Evolutionary conservation across 768 basidiomycete species (phyloP).

Genomic region (Mycena maculata): DNA sequence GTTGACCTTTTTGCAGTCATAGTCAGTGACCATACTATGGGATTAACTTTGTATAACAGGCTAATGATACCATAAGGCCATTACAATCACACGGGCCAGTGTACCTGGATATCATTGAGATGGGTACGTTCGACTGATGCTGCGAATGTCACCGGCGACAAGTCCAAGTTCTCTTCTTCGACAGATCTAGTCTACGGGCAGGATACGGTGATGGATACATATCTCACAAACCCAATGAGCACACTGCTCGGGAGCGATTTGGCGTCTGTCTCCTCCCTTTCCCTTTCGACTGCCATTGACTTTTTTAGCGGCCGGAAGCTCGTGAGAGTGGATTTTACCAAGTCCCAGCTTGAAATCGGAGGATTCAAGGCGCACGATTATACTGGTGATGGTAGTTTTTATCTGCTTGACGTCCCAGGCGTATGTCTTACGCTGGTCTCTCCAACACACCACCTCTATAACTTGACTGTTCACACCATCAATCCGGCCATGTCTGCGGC

Average conservation of each 20-base stretch:
- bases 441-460: too few relatives aligned
- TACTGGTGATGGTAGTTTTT: conserved; percentile 32
- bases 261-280: conserved; percentile 4
- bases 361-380: conserved; percentile 29
- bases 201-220: background rate
- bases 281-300: background rate
- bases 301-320: conserved; percentile 17
- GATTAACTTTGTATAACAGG: background rate
- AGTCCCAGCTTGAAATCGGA: conserved; percentile 3
- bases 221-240: background rate
- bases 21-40: conserved; percentile 9
- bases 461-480: conserved; percentile 25
- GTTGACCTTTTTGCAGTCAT: too few relatives aligned
- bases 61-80: too few relatives aligned
- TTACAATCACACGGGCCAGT: conserved; percentile 17
- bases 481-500: conserved; percentile 29
- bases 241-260: conserved; percentile 17
- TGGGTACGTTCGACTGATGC: background rate
- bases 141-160: conserved; percentile 18
- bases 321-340: conserved; percentile 11
- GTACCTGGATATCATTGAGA: too few relatives aligned
- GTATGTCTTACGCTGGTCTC: conserved; percentile 17
- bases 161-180: conserved; percentile 23
- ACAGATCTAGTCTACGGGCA: conserved; percentile 20
- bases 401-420: conserved; percentile 31